Evolutionary conservation across 1,284 basidiomycete genomes (phyloP).

Genomic region (Boletus smithii): DNA sequence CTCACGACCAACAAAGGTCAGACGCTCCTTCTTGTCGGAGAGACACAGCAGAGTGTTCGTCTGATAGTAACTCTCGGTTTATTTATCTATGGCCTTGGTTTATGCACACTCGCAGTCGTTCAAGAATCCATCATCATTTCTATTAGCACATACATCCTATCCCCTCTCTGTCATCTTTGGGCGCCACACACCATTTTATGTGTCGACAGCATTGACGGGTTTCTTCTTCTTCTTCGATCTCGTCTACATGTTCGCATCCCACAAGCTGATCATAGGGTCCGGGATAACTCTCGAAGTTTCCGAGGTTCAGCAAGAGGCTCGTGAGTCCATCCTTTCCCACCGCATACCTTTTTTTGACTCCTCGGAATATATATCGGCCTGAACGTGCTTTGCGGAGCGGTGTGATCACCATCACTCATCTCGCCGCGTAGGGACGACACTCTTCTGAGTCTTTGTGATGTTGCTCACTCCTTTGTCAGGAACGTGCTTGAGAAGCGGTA

Average conservation of each 20-base stretch:
- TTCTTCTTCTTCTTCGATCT: constrained; percentile 68
- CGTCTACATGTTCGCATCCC: constrained; percentile 59
- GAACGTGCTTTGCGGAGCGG: constrained; percentile 72
- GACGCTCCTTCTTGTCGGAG: constrained; percentile 57
- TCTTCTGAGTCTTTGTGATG: background rate
- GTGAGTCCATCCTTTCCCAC: constrained; percentile 39
- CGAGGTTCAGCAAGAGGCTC: constrained; percentile 54
- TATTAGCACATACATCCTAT: constrained; percentile 71
- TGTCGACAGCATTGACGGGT: constrained; percentile 58
- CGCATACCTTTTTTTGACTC: constrained; percentile 13
- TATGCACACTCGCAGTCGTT: constrained; percentile 72
- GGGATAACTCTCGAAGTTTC: constrained; percentile 63
- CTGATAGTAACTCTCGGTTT: constrained; percentile 69
- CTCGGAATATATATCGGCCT: constrained; percentile 58
- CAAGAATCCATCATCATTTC: constrained; percentile 75
- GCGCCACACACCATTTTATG: constrained; percentile 69
- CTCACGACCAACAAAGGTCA: constrained; percentile 46
- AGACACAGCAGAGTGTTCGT: constrained; percentile 54
- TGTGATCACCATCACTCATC: constrained; percentile 80
- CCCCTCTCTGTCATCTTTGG: constrained; percentile 70
- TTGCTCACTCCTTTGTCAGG: constrained; percentile 36
- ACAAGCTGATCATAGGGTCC: constrained; percentile 57
- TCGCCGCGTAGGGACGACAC: constrained; percentile 55
- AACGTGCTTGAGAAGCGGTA: constrained; percentile 74
- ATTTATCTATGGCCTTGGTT: constrained; percentile 76